Conservation (phyloP, 1,139 yeast species). For the Candida sanyaensis region DNA sequence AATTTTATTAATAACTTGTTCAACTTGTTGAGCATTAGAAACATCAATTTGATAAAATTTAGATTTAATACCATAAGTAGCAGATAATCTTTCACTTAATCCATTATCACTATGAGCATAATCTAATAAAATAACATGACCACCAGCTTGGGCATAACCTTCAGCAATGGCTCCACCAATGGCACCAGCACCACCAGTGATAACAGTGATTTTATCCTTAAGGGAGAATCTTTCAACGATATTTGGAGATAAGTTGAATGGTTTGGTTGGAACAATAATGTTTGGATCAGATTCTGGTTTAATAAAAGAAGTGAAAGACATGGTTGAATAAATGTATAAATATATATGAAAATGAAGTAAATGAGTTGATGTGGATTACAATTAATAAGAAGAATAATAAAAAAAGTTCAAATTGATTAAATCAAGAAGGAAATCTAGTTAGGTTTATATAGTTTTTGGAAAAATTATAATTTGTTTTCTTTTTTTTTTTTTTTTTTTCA, state of each 20-base stretch:
- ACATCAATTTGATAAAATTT: conserved; percentile 70
- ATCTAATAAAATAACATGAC: conserved; percentile 77
- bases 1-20: conserved; percentile 53
- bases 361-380: not conserved
- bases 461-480: too few species aligned
- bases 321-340: not conserved
- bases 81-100: conserved; percentile 51
- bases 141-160: conserved; percentile 85
- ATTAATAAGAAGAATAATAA: not conserved
- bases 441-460: not conserved
- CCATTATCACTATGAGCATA: conserved; percentile 41
- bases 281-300: conserved; percentile 24
- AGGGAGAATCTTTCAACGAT: conserved; percentile 55
- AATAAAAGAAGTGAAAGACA: conserved; percentile 19
- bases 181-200: conserved; percentile 83
- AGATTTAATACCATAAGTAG: conserved; percentile 60
- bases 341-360: too few species aligned
- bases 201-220: conserved; percentile 75
- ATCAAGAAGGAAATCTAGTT: not conserved
- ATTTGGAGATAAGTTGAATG: conserved; percentile 25
- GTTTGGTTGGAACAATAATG: conserved; percentile 23
- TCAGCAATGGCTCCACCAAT: conserved; percentile 80
- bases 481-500: not conserved
- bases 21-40: conserved; percentile 58
- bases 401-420: not conserved